Evolutionary conservation across 1,284 basidiomycete genomes (phyloP).

Genomic region (Ceraceosorus guamensis): DNA sequence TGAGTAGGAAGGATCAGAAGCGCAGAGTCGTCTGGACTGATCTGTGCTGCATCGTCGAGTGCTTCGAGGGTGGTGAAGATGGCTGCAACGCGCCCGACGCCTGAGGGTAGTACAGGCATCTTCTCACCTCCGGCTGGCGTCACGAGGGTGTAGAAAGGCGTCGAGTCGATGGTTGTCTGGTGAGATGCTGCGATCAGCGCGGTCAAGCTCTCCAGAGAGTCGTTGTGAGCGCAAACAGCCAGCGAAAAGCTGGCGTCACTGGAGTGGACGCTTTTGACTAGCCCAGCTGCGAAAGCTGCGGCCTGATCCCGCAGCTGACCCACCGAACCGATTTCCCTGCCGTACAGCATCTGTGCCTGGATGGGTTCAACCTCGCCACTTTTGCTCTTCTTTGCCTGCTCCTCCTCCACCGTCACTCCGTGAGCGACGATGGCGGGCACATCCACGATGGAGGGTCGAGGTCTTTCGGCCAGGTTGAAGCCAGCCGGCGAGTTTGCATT

Average conservation of each 20-base stretch:
- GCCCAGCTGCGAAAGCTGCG: slow-evolving; percentile 24
- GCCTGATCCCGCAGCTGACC: slow-evolving; percentile 22
- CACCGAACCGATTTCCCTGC: slow-evolving; percentile 15
- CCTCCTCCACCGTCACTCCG: slow-evolving; percentile 2
- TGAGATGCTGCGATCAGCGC: neutral
- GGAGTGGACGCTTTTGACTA: slow-evolving; percentile 9
- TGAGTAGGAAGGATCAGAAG: slow-evolving; percentile 20
- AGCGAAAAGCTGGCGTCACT: slow-evolving; percentile 2
- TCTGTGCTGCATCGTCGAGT: slow-evolving; percentile 14
- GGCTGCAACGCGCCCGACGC: slow-evolving; percentile 17
- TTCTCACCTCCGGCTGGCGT: neutral
- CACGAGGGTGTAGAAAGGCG: neutral
- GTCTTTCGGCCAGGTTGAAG: slow-evolving; percentile 39
- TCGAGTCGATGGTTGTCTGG: neutral
- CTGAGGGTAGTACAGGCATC: slow-evolving; percentile 7
- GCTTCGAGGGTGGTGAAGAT: slow-evolving; percentile 23
- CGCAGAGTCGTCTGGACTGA: slow-evolving; percentile 18
- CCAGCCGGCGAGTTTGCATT: slow-evolving; percentile 44
- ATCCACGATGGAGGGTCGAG: slow-evolving; percentile 24
- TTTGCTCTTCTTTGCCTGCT: too few relatives aligned
- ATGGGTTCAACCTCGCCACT: too few relatives aligned
- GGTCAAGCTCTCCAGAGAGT: slow-evolving; percentile 6
- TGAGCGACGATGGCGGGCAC: slow-evolving; percentile 12
- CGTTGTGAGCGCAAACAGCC: slow-evolving; percentile 19
- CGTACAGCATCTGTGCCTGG: slow-evolving; percentile 22